These are phyloP conservation scores for Ganoderma leucocontextum DNA, from an alignment of 1,284 basidiomycete genomes.

Conservation along the genomic window DNA sequence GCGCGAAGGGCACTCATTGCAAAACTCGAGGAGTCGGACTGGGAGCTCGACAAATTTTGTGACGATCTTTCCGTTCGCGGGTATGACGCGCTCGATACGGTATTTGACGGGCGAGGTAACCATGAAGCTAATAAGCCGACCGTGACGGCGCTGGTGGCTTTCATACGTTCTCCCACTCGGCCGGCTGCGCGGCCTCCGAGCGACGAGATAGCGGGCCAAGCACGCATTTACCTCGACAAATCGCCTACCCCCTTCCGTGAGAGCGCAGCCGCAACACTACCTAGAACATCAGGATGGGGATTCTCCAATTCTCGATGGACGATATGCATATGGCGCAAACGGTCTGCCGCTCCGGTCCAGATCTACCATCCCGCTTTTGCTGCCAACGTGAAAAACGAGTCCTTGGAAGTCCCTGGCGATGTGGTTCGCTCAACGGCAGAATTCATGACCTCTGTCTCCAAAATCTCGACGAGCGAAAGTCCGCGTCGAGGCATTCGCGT, in stretches of 20 bases:
- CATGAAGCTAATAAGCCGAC: neutral
- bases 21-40: neutral
- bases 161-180: neutral
- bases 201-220: neutral
- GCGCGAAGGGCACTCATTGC: neutral
- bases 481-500: too few species aligned
- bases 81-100: neutral
- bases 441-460: neutral
- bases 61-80: neutral
- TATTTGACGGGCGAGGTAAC: neutral
- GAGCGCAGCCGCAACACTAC: neutral
- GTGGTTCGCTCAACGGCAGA: neutral
- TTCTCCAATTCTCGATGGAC: neutral
- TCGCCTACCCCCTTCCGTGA: neutral
- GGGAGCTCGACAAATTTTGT: neutral
- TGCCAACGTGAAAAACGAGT: neutral
- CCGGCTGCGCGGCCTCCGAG: neutral
- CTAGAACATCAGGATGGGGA: neutral
- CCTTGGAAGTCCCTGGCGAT: neutral
- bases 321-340: neutral
- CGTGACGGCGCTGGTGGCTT: neutral
- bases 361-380: neutral
- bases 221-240: neutral
- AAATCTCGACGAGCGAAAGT: neutral
- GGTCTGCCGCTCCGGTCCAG: neutral